Base-by-base conservation (phyloP, 2,329 filamentous ascomycete species). In the Pseudophaeomoniella oleicola region DNA sequence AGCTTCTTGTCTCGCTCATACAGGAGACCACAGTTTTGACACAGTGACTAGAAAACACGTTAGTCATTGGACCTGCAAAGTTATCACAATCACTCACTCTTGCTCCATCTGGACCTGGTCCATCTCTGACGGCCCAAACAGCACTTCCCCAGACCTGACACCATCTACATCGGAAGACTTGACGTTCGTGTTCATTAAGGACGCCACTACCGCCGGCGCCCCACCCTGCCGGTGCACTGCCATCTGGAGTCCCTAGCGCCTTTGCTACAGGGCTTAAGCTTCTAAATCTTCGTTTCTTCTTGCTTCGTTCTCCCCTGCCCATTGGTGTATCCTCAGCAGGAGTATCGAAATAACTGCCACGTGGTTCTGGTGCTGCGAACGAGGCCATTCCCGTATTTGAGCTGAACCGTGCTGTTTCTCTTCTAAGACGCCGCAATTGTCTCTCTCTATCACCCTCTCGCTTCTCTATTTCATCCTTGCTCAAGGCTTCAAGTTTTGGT, bases 401-500 rank as follows among this genome's bases (percentile, higher is more conserved):
- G 39, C 83, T 90, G 56, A 96, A 94, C 16, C 86, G 73, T 1
- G 88, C 88, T 6, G 88, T 96, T 57, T 98, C 90, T 53, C 90
- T 72, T 38, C 90, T 73, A 43, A 94, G 62, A 40, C 90, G 72
- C 40, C 90, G 72, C 29, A 94, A 81, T 58, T 96, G 85, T 38
- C 90, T 71, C 58, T 98, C 90, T 30, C 90, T 74, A 53, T 98
- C 90, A 36, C 85, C 85, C 58, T 98, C 90, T 17, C 90, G 75
- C 63, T 93, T 93, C 60, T 98, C 90, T 37, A 98, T 96, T 53
- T 98, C 90, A 49, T 98, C 90, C 49, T 94, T 93, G 29, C 80
- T 87, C 2, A 98, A 62, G 0, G 71, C 67, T 55, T 88, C 83
- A 5, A 90, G 69, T 62, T 82, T 84, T 4, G 83, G 81, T 52